Base-by-base conservation (phyloP, 441 rosid species). In the Pelargonium australe region DNA sequence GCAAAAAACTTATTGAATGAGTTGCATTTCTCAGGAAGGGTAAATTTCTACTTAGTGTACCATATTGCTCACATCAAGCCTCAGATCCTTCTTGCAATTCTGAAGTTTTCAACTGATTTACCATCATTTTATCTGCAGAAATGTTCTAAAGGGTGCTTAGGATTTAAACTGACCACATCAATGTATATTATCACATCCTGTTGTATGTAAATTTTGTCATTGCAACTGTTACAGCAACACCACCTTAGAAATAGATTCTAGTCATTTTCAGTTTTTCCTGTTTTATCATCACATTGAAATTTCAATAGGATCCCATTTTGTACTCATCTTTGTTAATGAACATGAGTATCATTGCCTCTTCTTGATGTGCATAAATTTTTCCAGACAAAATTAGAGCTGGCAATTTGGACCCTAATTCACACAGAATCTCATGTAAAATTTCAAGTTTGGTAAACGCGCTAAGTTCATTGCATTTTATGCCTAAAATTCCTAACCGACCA, bases 1-100 rank as follows among this genome's bases (percentile, higher is more conserved):
- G 79, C 77, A 64, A 40, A 85, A 85, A 83, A 86, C 69, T 72
- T 47, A 5, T 41, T 13, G 55, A 73, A 69, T 76, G 72, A 83
- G 43, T 16, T 25, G 37, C 60, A 17, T 60, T 23, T 4, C 2
- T n/a, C 62, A 17, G 66, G n/a, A 16, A 7, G 4, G 17, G 5
- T 20, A 63, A 55, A 16, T 51, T 55, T 69, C 60, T 23, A 16
- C 68, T 4, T 45, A 44, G 28, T 57, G 66, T n/a, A 43, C 47
- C 53, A 20, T 57, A 17, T 5, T 13, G 11, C 43, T 12, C 11
- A 34, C 60, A 16, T 66, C 14, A 11, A 61, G 64, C 71, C 61
- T 60, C 62, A 3, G 41, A 20, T 43, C 23, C 57, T 37, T 11
- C 64, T 61, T 47, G 23, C 28, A 7, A 55, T 31, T 3, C 17